Evolutionary conservation across 495 filamentous ascomycete genomes (phyloP), one percentile per base, ranked within the genome.

Genomic region (Ramalina intermedia): DNA sequence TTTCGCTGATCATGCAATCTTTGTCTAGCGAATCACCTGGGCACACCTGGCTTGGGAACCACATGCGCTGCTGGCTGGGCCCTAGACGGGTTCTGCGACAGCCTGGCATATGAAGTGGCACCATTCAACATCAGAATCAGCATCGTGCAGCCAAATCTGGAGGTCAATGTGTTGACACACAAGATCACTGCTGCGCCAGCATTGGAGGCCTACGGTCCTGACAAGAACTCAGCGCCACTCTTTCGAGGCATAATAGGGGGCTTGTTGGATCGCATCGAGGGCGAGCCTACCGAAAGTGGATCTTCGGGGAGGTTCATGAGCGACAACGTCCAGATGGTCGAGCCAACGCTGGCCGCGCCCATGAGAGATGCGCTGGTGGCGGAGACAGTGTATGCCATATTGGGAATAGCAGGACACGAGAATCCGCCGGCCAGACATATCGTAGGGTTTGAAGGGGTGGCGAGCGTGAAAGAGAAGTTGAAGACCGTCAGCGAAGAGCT

Each of bases 71-170:
- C 86, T 21, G 87, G 85, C 37, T 95, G 93, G 87, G 91, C 90
- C 7, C 75, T 96, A 6, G 91, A 98, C 65, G 91, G 91, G n/a
- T 95, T 91, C 63, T 94, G 87, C 66, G 90, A 64, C 35, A 91
- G 86, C 42, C 71, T 98, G 11, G 89, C 89, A 1, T 98, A 94
- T 67, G 91, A 98, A 66, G 84, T 98, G 46, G 91, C 91, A 0
- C 91, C 91, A 1, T 96, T 96, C 73, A 94, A 94, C 64, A 79
- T 96, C 70, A 94, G 90, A 63, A 75, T 96, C 57, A 94, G 87
- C 36, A 89, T 98, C 57, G 79, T 98, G 39, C 91, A 98, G 68
- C 86, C 89, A 51, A 83, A 78, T 52, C 72, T 86, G 44, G 88
- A 95, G 66, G 84, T 93, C 54, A 74, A 77, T 57, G 78, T 86